Evolutionary conservation across 1,139 yeast genomes (phyloP).

Genomic region (Ogataea hybrid): DNA sequence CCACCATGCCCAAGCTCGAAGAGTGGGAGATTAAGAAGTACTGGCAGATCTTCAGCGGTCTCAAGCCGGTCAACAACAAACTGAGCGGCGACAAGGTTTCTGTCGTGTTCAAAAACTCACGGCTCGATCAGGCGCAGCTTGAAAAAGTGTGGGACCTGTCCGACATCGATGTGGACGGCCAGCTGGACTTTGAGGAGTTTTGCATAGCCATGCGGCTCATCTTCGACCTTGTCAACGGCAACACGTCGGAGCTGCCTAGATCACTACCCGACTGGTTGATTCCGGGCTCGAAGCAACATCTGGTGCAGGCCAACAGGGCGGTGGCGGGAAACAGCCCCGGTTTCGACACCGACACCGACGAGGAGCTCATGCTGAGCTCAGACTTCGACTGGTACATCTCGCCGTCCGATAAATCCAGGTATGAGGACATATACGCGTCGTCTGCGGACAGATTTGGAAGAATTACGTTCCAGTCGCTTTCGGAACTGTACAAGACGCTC

Average conservation of each 20-base stretch:
- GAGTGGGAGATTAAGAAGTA: slow-evolving; percentile 95
- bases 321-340: slow-evolving; percentile 34
- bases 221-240: slow-evolving; percentile 86
- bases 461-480: slow-evolving; percentile 68
- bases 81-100: slow-evolving; percentile 83
- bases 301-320: slow-evolving; percentile 79
- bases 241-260: slow-evolving; percentile 58
- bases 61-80: slow-evolving; percentile 75
- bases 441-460: slow-evolving; percentile 83
- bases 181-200: slow-evolving; percentile 93
- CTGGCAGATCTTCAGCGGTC: slow-evolving; percentile 95
- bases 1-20: slow-evolving; percentile 58
- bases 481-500: slow-evolving; percentile 66
- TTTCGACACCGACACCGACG: slow-evolving; percentile 40
- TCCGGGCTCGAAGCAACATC: slow-evolving; percentile 83
- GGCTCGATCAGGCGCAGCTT: slow-evolving; percentile 70
- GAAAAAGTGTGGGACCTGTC: slow-evolving; percentile 88
- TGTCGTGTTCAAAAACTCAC: slow-evolving; percentile 85
- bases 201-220: slow-evolving; percentile 96
- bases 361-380: slow-evolving; percentile 55
- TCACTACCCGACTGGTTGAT: slow-evolving; percentile 87
- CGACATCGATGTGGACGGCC: slow-evolving; percentile 91
- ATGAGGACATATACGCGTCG: slow-evolving; percentile 74
- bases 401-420: slow-evolving; percentile 76
- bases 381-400: slow-evolving; percentile 97